A percentile compares a stretch with the other conserved stretches of the same genome.
phyloP scores from a whole-genome alignment of 768 basidiomycete genomes.

The Cystobasidium tubakii region DNA sequence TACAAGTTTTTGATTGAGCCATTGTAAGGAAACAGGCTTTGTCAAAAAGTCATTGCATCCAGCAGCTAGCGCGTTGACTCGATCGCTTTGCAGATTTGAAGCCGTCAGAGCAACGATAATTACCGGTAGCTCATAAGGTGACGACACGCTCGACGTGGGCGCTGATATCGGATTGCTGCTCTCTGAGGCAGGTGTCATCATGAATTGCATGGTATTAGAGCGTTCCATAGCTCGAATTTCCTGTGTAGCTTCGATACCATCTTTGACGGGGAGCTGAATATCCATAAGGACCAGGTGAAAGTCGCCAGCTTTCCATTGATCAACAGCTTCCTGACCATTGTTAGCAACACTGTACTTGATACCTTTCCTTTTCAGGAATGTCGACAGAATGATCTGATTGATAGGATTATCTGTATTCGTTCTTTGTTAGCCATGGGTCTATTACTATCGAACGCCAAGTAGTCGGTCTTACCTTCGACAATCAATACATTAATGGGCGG shows the following conservation, averaged over 20 bases:
- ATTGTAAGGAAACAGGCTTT: slow-evolving; percentile 87
- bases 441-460: no score
- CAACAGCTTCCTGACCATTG: slow-evolving; percentile 89
- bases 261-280: slow-evolving; percentile 99
- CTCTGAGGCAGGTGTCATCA: slow-evolving; percentile 61
- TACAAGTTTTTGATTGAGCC: slow-evolving; percentile 96
- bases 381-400: slow-evolving; percentile 94
- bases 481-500: slow-evolving; percentile 97
- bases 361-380: slow-evolving; percentile 91
- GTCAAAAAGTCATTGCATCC: slow-evolving; percentile 99
- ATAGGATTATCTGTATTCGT: slow-evolving; percentile 78
- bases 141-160: slow-evolving; percentile 52
- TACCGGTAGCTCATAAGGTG: slow-evolving; percentile 57
- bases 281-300: slow-evolving; percentile 99
- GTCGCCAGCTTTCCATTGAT: slow-evolving; percentile 84
- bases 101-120: slow-evolving; percentile 99
- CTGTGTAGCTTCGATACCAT: slow-evolving; percentile 93
- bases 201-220: slow-evolving; percentile 59
- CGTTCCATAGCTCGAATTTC: slow-evolving; percentile 85
- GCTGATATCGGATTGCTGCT: slow-evolving; percentile 59
- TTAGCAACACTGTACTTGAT: slow-evolving; percentile 91
- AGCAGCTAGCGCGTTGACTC: slow-evolving; percentile 92
- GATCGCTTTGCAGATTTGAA: slow-evolving; percentile 86
- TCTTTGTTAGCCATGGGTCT: no score
- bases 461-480: slow-evolving; percentile 73